These are phyloP conservation scores for Sideroxylon spinosum DNA, from an alignment of 179 eudicot genomes.

Conservation along the genomic window DNA sequence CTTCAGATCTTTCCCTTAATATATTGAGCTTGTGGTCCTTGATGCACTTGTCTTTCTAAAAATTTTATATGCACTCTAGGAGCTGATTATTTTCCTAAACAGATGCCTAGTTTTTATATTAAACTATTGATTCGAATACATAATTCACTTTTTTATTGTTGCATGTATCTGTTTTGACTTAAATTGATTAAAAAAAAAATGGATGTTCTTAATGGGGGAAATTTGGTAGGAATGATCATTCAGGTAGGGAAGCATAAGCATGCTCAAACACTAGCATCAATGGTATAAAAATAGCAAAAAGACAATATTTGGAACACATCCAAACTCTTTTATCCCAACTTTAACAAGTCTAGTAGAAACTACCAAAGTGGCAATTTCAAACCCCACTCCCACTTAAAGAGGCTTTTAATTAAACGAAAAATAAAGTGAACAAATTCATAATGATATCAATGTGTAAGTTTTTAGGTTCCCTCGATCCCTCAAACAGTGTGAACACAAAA, in stretches of 20 bases:
- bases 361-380: background rate
- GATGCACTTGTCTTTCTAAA: too few relatives aligned
- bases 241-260: background rate
- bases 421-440: background rate
- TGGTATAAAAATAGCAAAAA: background rate
- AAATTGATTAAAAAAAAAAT: background rate
- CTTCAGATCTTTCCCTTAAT: too few relatives aligned
- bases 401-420: too few relatives aligned
- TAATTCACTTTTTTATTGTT: background rate
- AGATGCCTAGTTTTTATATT: background rate
- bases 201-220: background rate
- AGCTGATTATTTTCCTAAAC: too few relatives aligned
- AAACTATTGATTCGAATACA: background rate
- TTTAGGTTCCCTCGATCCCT: background rate
- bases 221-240: background rate
- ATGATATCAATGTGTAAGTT: background rate
- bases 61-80: too few relatives aligned
- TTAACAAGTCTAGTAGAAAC: background rate
- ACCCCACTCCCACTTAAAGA: too few relatives aligned
- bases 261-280: slow-evolving; percentile 1
- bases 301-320: background rate
- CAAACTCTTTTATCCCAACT: background rate
- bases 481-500: too few relatives aligned
- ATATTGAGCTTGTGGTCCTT: too few relatives aligned
- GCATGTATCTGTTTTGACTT: background rate